These are phyloP conservation scores for Meyerozyma carpophila DNA, from an alignment of 1,139 yeast species.

Conservation along the genomic window DNA sequence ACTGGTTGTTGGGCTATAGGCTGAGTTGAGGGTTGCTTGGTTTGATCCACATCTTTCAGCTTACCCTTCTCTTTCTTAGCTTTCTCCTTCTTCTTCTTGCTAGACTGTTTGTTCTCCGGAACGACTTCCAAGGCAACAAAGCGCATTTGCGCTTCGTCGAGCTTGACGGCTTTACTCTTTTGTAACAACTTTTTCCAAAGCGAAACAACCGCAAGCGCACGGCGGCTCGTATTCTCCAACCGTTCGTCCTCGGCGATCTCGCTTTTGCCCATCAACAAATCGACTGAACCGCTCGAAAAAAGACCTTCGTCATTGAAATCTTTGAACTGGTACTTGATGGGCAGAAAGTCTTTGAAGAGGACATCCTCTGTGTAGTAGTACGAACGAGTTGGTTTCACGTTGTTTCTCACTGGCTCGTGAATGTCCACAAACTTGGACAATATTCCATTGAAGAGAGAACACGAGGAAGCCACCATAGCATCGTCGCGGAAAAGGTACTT, in stretches of 20 bases:
- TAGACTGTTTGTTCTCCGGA: not conserved
- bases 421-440: not conserved
- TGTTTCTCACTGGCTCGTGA: not conserved
- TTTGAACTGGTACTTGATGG: conserved; percentile 47
- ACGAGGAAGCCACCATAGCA: not conserved
- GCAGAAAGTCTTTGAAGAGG: conserved; percentile 50
- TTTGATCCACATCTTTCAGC: too few species aligned
- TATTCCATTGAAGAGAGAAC: not conserved
- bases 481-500: conserved; percentile 22
- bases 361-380: conserved; percentile 64
- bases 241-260: not conserved
- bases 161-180: not conserved
- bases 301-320: conserved; percentile 55
- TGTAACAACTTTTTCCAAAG: not conserved
- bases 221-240: not conserved
- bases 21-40: too few species aligned
- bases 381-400: conserved; percentile 35
- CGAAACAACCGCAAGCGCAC: not conserved
- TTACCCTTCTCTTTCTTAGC: not conserved
- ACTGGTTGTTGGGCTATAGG: too few species aligned
- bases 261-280: conserved; percentile 24
- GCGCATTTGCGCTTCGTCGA: too few species aligned
- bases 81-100: not conserved
- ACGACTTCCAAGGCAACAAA: not conserved
- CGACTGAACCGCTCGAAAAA: conserved; percentile 25